These are phyloP conservation scores for Pyrenochaeta sp. DNA, from an alignment of 2,329 filamentous ascomycete species.

Conservation along the genomic window DNA sequence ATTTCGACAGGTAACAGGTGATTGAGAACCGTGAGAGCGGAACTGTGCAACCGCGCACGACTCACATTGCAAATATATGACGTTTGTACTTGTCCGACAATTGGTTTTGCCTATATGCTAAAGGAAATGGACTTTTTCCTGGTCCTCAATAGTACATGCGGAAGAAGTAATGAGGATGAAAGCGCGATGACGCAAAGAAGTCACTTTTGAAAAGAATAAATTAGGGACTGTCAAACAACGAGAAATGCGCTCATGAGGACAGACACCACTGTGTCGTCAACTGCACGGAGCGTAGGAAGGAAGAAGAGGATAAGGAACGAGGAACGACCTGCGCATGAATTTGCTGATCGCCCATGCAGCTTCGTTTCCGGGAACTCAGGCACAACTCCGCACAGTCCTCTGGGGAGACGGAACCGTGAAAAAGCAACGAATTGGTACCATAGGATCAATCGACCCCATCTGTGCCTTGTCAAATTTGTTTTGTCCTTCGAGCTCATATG, in stretches of 20 bases:
- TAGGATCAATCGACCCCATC: constrained; percentile 29
- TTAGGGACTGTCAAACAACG: constrained; percentile 13
- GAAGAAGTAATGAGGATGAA: constrained; percentile 13
- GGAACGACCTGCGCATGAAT: constrained; percentile 41
- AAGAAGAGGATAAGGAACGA: constrained; percentile 31
- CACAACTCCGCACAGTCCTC: constrained; percentile 41
- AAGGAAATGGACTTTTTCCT: constrained; percentile 17
- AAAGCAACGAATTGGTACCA: constrained; percentile 34
- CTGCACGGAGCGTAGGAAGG: constrained; percentile 38
- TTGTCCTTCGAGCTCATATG: constrained; percentile 32
- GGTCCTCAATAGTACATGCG: constrained; percentile 6
- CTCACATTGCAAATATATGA: constrained; percentile 23
- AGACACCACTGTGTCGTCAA: constrained; percentile 35
- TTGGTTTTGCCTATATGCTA: constrained; percentile 2
- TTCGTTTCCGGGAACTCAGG: constrained; percentile 32
- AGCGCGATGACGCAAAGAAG: constrained; percentile 21
- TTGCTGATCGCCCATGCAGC: constrained; percentile 45
- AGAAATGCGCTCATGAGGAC: constrained; percentile 21
- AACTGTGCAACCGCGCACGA: constrained; percentile 8
- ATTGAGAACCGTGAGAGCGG: constrained; percentile 1
- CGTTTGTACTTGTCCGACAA: constrained; percentile 1
- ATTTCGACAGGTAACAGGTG: constrained; percentile 4
- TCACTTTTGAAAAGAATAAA: constrained; percentile 17
- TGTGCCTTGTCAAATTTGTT: constrained; percentile 43
- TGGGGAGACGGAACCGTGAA: constrained; percentile 38